phyloP scores from a whole-genome alignment of 768 basidiomycete species.

The Trametes cingulata region DNA sequence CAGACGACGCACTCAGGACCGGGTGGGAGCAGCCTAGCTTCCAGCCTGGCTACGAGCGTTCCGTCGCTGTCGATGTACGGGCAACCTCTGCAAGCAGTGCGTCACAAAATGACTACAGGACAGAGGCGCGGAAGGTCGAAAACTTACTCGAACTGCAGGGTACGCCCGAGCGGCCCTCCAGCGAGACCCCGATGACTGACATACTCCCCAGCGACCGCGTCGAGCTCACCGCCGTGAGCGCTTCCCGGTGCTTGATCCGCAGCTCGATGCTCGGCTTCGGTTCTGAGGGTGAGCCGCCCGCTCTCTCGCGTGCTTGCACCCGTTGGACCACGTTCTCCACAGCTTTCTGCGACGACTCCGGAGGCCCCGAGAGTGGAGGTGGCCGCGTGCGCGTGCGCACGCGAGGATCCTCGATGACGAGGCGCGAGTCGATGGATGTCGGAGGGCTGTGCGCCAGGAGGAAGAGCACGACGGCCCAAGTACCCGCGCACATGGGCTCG shows the following conservation, averaged over 20 bases:
- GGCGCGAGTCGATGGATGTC: slow-evolving; percentile 54
- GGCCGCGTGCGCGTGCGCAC: slow-evolving; percentile 13
- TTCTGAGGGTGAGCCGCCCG: slow-evolving; percentile 18
- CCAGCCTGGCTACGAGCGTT: slow-evolving; percentile 4
- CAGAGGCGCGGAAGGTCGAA: too few species aligned
- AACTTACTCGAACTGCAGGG: slow-evolving; percentile 15
- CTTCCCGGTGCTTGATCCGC: slow-evolving; percentile 2
- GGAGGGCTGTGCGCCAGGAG: slow-evolving; percentile 59
- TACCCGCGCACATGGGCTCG: slow-evolving; percentile 15
- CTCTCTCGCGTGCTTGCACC: slow-evolving; percentile 29
- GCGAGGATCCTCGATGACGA: slow-evolving; percentile 47
- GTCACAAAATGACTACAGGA: background rate
- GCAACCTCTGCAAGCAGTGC: background rate
- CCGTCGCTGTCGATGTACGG: slow-evolving; percentile 14
- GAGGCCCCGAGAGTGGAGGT: slow-evolving; percentile 10
- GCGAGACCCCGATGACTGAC: slow-evolving; percentile 35
- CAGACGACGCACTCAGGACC: slow-evolving; percentile 2
- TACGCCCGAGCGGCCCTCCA: slow-evolving; percentile 13
- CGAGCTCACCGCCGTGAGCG: slow-evolving; percentile 30
- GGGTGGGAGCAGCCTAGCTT: background rate
- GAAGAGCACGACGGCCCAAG: slow-evolving; percentile 49
- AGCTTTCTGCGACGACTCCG: slow-evolving; percentile 3
- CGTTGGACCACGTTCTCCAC: slow-evolving; percentile 3
- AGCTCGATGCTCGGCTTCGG: slow-evolving; percentile 13
- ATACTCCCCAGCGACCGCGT: slow-evolving; percentile 8